phyloP scores from a whole-genome alignment of 805 yeast genomes.

The Nakazawaea ishiwadae region DNA sequence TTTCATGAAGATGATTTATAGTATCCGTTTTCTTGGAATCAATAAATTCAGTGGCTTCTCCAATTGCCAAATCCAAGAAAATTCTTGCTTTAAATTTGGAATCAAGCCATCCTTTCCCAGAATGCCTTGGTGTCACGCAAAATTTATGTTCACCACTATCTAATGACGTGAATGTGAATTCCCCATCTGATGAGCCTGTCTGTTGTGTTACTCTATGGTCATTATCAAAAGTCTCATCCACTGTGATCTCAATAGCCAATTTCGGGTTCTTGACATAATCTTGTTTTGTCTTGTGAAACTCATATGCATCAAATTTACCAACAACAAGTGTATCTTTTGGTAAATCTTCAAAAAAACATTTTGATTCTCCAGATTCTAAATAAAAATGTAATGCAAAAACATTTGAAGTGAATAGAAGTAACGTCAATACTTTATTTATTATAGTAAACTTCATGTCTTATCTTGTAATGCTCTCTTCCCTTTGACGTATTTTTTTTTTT shows the following conservation, averaged over 20 bases:
- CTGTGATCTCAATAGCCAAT: constrained; percentile 61
- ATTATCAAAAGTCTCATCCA: constrained; percentile 72
- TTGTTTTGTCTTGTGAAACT: constrained; percentile 41
- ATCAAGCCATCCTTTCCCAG: constrained; percentile 26
- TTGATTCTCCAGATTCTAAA: constrained; percentile 66
- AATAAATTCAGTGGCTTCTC: constrained; percentile 55
- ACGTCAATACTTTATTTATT: neutral
- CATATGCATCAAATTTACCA: constrained; percentile 70
- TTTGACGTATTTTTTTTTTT: no score
- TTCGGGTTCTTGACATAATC: constrained; percentile 50
- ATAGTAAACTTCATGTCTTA: no score
- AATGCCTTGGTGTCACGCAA: constrained; percentile 55
- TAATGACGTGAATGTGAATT: constrained; percentile 66
- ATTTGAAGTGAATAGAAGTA: neutral
- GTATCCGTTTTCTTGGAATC: constrained; percentile 65
- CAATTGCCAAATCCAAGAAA: constrained; percentile 63
- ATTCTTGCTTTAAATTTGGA: constrained; percentile 58
- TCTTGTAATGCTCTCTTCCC: no score
- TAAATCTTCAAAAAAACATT: constrained; percentile 82
- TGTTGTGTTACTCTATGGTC: constrained; percentile 72
- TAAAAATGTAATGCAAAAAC: constrained; percentile 62
- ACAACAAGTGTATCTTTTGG: constrained; percentile 75
- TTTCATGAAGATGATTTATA: constrained; percentile 50
- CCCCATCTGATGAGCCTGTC: constrained; percentile 60
- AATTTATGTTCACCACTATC: constrained; percentile 78